Evolutionary conservation across 345 rosid species (phyloP), one percentile per base, ranked within the genome.

Genomic region (Xanthoceras sorbifolium): DNA sequence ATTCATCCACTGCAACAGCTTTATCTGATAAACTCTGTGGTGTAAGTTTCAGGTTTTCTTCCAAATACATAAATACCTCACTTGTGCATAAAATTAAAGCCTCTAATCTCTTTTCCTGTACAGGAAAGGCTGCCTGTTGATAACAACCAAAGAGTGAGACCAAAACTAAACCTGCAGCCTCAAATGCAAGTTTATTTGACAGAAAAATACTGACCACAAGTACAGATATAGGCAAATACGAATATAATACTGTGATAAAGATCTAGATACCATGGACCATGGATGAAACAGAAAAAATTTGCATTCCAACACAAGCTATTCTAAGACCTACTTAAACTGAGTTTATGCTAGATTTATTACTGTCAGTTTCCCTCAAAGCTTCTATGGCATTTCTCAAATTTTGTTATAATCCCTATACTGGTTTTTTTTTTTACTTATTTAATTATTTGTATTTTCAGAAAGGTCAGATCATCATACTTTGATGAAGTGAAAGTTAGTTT

Each of bases 21-120:
- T 90, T 96, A 82, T 93, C 99, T 28, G 93, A 89, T 78, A 96
- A 73, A 77, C 73, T 87, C 79, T 91, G 87, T 34, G 98, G 92
- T 50, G 92, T 87, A 71, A 93, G 97, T 85, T 85, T 96, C 79
- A 96, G 83, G 85, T 96, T 96, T 86, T 96, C 98, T 83, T 93
- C 99, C 86, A 96, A 82, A 86, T 91, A 96, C 67, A 85, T 76
- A 82, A 92, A 90, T 77, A 93, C 83, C 73, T 96, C 98, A 64
- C 76, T 80, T 65, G 90, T 71, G 75, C 94, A 93, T 73, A 93
- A 82, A 84, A 87, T 85, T 80, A 96, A 79, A 80, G 97, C 97
- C 66, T 96, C 97, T 81, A 96, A 73, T 85, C 99, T 93, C 91
- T 86, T 93, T 76, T 96, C 97, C 78, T 86, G 94, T 63, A 91